Evolutionary conservation across 148 eudicot species (phyloP), one percentile per base, ranked within the genome.

Genomic region (Linanthus parryae): DNA sequence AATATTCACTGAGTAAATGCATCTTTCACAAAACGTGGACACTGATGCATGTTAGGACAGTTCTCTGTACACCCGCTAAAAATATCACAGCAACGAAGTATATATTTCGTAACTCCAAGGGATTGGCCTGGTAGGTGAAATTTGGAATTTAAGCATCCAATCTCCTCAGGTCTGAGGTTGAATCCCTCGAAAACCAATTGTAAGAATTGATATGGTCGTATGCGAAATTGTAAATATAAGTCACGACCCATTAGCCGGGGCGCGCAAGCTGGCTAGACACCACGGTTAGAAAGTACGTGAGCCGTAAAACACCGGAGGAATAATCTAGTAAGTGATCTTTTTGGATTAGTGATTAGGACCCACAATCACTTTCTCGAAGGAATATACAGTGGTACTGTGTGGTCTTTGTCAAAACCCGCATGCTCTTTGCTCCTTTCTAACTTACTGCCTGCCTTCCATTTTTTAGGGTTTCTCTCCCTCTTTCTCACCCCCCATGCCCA

Each of bases 361-460:
- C 59, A n/a, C 51, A 30, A 22, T 58, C 62, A 58, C 70, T 73
- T 64, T 73, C 66, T 73, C 70, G 70, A 73, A 73, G 73, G 78
- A 64, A 68, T 73, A 68, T 68, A 61, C 67, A 68, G 57, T 44
- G n/a, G n/a, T n/a, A n/a, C 21, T 42, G 73, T 59, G 46, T 63
- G 17, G 78, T 73, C 73, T 24, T 68, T 68, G 66, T 73, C 78
- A 63, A n/a, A 13, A 44, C 40, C 41, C 22, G 66, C 70, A 70
- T 65, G 75, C 75, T 50, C 52, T 63, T 43, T 11, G n/a, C n/a
- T n/a, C n/a, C n/a, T n/a, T n/a, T n/a, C n/a, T n/a, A n/a, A n/a
- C n/a, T n/a, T n/a, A n/a, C n/a, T n/a, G n/a, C n/a, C 33, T 36
- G 20, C 22, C 15, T 24, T 42, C 61, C 38, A 45, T 58, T 38